Conservation (phyloP, 2,329 filamentous ascomycete species). For the Monilinia polystroma region DNA sequence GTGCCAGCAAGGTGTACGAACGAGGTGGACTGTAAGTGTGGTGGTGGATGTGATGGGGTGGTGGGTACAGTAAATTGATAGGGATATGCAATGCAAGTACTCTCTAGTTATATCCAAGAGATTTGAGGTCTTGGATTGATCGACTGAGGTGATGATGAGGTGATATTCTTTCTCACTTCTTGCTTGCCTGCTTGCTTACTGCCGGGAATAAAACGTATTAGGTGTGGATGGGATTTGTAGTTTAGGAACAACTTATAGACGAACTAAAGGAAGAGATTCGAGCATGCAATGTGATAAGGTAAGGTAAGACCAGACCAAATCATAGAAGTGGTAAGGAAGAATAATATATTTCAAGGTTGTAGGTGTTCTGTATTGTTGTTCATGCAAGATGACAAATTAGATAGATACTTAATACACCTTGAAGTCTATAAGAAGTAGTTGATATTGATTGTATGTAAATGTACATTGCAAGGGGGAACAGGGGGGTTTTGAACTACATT, state of each 20-base stretch:
- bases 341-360: background rate
- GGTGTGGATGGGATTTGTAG: background rate
- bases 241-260: background rate
- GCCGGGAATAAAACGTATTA: background rate
- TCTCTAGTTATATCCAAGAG: conserved; percentile 4
- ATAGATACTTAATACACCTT: background rate
- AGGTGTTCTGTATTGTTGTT: background rate
- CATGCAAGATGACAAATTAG: conserved; percentile 8
- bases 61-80: background rate
- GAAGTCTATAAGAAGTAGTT: background rate
- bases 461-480: conserved; percentile 4
- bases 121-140: conserved; percentile 9
- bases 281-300: background rate
- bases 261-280: background rate
- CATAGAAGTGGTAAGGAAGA: conserved; percentile 2
- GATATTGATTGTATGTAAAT: background rate
- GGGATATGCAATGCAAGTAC: background rate
- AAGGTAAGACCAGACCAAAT: background rate
- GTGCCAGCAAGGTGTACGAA: too few relatives aligned
- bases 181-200: conserved; percentile 3
- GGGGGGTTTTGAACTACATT: conserved; percentile 6
- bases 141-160: conserved; percentile 16
- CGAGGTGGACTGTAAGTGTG: too few relatives aligned
- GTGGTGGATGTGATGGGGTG: background rate
- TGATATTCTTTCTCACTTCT: conserved; percentile 5